Base-by-base conservation (phyloP, 352 stramenopile species). In the Phytophthora palmivora region DNA sequence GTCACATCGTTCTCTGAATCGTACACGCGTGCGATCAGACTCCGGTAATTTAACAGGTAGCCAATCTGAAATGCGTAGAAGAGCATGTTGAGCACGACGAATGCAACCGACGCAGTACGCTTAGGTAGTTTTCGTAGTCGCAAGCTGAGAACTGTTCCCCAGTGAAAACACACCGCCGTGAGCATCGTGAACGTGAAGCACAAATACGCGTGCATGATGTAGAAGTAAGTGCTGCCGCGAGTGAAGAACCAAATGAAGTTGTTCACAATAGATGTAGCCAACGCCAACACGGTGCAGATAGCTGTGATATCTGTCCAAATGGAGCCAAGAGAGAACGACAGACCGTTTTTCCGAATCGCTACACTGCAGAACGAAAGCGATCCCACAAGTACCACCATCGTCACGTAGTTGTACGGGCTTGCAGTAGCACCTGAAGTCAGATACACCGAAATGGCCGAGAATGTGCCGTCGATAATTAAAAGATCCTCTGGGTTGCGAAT, bases 111-210 rank as follows among this genome's bases (percentile, higher is more conserved):
- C 2, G 84, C 81, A 6, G 83, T 92, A 12, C 64, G 70, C 55
- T 92, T 90, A 0, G 88, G 86, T 4, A 95, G 45, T 39, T 90
- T 89, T 15, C 88, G 83, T 18, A 96, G 67, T 9, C 84, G 79
- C 24, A 92, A 76, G 49, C 79, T 93, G 16, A 96, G 59, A 39
- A 96, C 87, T 6, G 86, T 93, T 26, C 81, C 88, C 88, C 88
- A 96, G 61, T 96, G 88, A 51, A 92, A 95, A 59, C 86, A 95
- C 53, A 96, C 88, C 4, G 86, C 85, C 16, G 82, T 88, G 18
- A 96, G 72, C 88, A 96, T 96, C 49, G 88, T 96, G 48, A 95
- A 96, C 19, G 86, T 94, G 58, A 96, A 88, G 70, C 86, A 95
- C 39, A 92, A 45, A 33, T 90, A 88, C 34, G 86, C 67, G 10